These are phyloP conservation scores for Astrothelium macrocarpum DNA, from an alignment of 495 filamentous ascomycete genomes.

Conservation along the genomic window DNA sequence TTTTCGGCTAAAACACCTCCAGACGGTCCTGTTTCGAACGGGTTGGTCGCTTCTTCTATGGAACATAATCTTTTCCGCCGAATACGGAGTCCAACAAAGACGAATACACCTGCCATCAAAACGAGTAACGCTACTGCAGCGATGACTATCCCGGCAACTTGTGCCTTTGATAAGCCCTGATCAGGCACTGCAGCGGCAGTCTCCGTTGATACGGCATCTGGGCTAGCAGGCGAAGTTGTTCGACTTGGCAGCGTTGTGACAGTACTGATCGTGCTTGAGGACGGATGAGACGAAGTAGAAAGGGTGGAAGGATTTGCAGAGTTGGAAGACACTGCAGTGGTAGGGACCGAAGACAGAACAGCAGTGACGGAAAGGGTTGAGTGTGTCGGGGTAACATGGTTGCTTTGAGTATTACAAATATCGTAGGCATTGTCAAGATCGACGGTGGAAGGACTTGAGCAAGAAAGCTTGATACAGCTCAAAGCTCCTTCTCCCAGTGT, in stretches of 20 bases:
- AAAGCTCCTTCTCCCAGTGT: slow-evolving; percentile 20
- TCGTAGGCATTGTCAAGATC: slow-evolving; percentile 10
- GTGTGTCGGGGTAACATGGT: slow-evolving; percentile 17
- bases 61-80: slow-evolving; percentile 5
- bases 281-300: not conserved
- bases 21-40: not conserved
- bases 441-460: not conserved
- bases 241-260: slow-evolving; percentile 9
- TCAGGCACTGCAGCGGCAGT: not conserved
- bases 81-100: slow-evolving; percentile 11
- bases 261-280: slow-evolving; percentile 9
- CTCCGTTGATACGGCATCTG: not conserved
- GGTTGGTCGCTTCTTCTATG: not conserved
- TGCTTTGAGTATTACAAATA: slow-evolving; percentile 12
- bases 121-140: slow-evolving; percentile 13
- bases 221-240: not conserved
- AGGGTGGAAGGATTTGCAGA: not conserved
- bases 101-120: slow-evolving; percentile 3
- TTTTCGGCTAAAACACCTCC: not conserved
- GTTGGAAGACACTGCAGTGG: not conserved
- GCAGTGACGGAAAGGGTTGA: not conserved
- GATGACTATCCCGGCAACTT: slow-evolving; percentile 18
- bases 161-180: slow-evolving; percentile 10
- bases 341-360: not conserved
- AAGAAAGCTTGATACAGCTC: slow-evolving; percentile 17